Evolutionary conservation across 495 filamentous ascomycete genomes (phyloP).

Genomic region (Xylaria telfairii): DNA sequence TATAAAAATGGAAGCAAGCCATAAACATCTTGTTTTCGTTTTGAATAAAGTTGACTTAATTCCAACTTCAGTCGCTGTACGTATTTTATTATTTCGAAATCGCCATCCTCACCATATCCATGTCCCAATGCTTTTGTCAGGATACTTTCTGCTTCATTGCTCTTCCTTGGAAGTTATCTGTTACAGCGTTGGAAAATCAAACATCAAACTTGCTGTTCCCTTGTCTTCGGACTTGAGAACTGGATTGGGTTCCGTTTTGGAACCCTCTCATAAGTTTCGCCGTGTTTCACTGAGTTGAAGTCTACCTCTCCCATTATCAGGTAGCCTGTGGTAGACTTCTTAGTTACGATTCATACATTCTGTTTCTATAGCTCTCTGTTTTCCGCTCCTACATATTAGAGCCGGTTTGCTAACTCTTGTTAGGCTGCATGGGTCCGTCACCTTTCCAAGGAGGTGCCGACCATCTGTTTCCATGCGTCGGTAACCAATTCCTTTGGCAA

Average conservation of each 20-base stretch:
- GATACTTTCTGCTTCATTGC: slow-evolving; percentile 67
- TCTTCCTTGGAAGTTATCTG: slow-evolving; percentile 79
- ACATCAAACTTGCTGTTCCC: slow-evolving; percentile 70
- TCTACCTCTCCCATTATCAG: slow-evolving; percentile 55
- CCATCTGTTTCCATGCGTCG: slow-evolving; percentile 88
- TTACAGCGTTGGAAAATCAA: slow-evolving; percentile 98
- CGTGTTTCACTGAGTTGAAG: slow-evolving; percentile 84
- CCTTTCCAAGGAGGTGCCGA: slow-evolving; percentile 86
- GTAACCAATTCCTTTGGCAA: slow-evolving; percentile 93
- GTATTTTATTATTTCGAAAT: slow-evolving; percentile 53
- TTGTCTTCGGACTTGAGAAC: slow-evolving; percentile 60
- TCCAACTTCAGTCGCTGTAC: slow-evolving; percentile 92
- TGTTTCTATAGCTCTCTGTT: slow-evolving; percentile 10
- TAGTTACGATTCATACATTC: slow-evolving; percentile 99
- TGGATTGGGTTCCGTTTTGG: slow-evolving; percentile 88
- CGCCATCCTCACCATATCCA: slow-evolving; percentile 25
- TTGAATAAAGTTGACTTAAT: slow-evolving; percentile 96
- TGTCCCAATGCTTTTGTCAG: slow-evolving; percentile 89
- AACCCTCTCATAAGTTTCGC: slow-evolving; percentile 72
- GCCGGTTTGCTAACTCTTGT: slow-evolving; percentile 30
- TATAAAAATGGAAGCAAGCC: slow-evolving; percentile 87
- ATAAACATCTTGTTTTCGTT: slow-evolving; percentile 92
- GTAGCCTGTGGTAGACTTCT: slow-evolving; percentile 77
- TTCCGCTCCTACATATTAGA: slow-evolving; percentile 12
- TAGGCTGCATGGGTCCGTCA: slow-evolving; percentile 86